phyloP scores from a whole-genome alignment of 2,329 filamentous ascomycete species.

The Xylariaceae sp. region DNA sequence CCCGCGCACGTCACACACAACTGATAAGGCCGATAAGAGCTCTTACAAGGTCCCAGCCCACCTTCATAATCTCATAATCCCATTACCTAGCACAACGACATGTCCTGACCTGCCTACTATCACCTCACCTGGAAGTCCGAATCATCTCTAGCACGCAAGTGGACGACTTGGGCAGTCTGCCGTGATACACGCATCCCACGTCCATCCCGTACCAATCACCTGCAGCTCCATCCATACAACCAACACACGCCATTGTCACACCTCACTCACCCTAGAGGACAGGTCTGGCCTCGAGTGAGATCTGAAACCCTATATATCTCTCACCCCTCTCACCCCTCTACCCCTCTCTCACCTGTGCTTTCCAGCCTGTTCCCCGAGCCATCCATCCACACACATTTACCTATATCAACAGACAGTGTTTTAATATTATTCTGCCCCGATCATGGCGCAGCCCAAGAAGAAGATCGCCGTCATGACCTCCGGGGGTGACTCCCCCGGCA shows the following conservation, averaged over 20 bases:
- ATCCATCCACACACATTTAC: neutral
- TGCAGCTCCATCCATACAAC: neutral
- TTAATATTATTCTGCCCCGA: conserved; percentile 12
- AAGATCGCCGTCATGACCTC: conserved; percentile 90
- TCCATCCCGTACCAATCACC: neutral
- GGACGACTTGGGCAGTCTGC: no score
- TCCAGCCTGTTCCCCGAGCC: neutral
- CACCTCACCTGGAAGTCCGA: neutral
- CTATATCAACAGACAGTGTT: no score
- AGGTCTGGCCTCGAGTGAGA: neutral
- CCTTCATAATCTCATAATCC: conserved; percentile 10
- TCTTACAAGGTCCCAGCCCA: conserved; percentile 13
- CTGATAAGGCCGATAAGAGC: conserved; percentile 21
- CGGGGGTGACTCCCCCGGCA: conserved; percentile 88
- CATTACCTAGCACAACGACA: conserved; percentile 7
- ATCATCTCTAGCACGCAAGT: neutral
- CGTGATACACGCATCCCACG: no score
- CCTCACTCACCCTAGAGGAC: conserved; percentile 2
- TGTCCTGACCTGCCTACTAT: conserved; percentile 4
- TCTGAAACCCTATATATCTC: neutral
- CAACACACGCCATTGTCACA: neutral
- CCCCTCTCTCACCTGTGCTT: no score
- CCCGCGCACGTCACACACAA: conserved; percentile 10
- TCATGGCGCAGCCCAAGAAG: conserved; percentile 47
- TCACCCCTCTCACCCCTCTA: neutral